Conservation (phyloP, 2,329 filamentous ascomycete genomes). For the Aspergillus sp. region DNA sequence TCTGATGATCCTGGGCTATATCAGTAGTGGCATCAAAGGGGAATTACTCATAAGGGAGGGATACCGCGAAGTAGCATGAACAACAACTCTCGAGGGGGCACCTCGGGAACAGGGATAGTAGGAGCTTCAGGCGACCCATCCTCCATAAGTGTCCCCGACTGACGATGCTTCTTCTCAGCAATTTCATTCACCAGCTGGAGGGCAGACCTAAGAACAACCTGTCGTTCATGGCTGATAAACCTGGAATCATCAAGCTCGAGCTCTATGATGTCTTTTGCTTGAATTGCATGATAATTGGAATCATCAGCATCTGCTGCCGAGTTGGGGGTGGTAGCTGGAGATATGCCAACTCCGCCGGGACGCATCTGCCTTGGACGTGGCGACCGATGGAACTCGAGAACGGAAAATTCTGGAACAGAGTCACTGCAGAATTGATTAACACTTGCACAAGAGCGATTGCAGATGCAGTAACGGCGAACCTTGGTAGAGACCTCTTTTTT, state of each 20-base stretch:
- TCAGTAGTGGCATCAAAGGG: background rate
- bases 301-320: slow-evolving; percentile 8
- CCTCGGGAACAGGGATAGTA: background rate
- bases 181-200: slow-evolving; percentile 22
- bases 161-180: slow-evolving; percentile 4
- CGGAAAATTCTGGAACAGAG: too few species aligned
- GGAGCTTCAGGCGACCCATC: background rate
- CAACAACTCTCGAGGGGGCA: slow-evolving; percentile 23
- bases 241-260: slow-evolving; percentile 21
- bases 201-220: slow-evolving; percentile 22
- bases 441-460: too few species aligned
- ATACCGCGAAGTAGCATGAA: slow-evolving; percentile 25
- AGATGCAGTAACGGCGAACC: slow-evolving; percentile 5
- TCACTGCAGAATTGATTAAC: too few species aligned
- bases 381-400: too few species aligned
- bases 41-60: too few species aligned
- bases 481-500: slow-evolving; percentile 11
- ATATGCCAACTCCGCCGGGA: background rate
- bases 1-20: background rate
- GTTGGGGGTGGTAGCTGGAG: background rate
- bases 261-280: slow-evolving; percentile 26
- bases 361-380: background rate
- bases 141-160: background rate
- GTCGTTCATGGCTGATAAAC: slow-evolving; percentile 18
- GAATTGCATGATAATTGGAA: slow-evolving; percentile 25